These are phyloP conservation scores for Candida boidinii DNA, from an alignment of 805 yeast species.

Conservation along the genomic window DNA sequence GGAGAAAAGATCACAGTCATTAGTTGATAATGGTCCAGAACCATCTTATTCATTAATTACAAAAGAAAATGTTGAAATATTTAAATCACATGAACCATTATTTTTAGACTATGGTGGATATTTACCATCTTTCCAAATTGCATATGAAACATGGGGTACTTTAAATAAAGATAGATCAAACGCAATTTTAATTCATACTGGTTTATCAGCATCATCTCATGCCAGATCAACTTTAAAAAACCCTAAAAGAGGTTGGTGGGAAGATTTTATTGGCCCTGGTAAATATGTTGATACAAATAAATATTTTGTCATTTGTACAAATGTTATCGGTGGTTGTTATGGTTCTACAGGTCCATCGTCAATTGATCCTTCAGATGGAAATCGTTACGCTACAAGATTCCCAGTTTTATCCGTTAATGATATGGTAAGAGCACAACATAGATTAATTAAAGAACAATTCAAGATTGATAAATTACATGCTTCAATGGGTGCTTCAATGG, in stretches of 20 bases:
- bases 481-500: constrained; percentile 88
- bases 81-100: constrained; percentile 45
- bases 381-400: constrained; percentile 76
- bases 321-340: constrained; percentile 89
- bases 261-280: constrained; percentile 82
- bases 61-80: constrained; percentile 57
- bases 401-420: constrained; percentile 82
- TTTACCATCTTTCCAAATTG: constrained; percentile 69
- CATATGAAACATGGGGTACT: constrained; percentile 88
- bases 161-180: constrained; percentile 58
- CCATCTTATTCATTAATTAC: constrained; percentile 70
- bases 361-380: constrained; percentile 55
- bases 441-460: constrained; percentile 53
- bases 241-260: constrained; percentile 90
- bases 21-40: constrained; percentile 69
- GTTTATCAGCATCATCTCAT: constrained; percentile 88
- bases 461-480: constrained; percentile 63
- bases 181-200: constrained; percentile 79
- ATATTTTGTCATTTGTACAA: constrained; percentile 80
- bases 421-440: constrained; percentile 84
- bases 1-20: constrained; percentile 40
- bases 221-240: constrained; percentile 75
- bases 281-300: constrained; percentile 71
- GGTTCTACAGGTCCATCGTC: constrained; percentile 94
- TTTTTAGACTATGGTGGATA: constrained; percentile 77